Evolutionary conservation across 495 filamentous ascomycete species (phyloP).

Genomic region (Lepidopterella palustris): DNA sequence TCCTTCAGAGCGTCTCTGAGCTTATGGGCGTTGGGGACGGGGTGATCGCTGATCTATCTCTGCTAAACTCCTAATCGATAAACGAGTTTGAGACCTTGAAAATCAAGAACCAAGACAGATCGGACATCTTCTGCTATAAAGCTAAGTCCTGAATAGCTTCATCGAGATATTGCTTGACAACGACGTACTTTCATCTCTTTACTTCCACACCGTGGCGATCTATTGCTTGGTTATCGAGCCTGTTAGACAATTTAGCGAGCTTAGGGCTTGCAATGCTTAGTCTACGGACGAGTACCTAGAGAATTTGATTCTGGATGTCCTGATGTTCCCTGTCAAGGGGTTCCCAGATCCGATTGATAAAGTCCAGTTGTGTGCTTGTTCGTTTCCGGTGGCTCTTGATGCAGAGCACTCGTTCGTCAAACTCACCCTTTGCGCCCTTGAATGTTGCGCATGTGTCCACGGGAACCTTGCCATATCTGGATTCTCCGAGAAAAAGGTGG

Average conservation of each 20-base stretch:
- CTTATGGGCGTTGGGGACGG: too few relatives aligned
- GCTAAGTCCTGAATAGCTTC: constrained; percentile 25
- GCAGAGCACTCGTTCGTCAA: neutral
- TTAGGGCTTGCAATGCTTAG: neutral
- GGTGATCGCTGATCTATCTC: too few relatives aligned
- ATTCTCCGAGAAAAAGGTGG: too few relatives aligned
- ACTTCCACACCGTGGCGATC: too few relatives aligned
- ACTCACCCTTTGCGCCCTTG: neutral
- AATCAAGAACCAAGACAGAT: constrained; percentile 35
- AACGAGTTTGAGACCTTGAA: constrained; percentile 10
- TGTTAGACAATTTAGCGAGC: neutral
- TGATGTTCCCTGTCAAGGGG: neutral
- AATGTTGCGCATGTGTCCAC: neutral
- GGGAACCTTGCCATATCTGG: too few relatives aligned
- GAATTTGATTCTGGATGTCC: neutral
- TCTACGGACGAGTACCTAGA: neutral
- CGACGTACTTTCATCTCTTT: constrained; percentile 28
- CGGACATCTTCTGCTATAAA: constrained; percentile 31
- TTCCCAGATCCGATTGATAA: neutral
- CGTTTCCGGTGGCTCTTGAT: neutral
- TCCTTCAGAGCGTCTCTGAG: too few relatives aligned
- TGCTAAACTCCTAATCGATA: constrained; percentile 28
- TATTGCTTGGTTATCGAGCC: neutral
- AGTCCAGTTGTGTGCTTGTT: neutral
- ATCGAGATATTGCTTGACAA: constrained; percentile 24